Base-by-base conservation (phyloP, 148 eudicot species). In the Simmondsia chinensis region DNA sequence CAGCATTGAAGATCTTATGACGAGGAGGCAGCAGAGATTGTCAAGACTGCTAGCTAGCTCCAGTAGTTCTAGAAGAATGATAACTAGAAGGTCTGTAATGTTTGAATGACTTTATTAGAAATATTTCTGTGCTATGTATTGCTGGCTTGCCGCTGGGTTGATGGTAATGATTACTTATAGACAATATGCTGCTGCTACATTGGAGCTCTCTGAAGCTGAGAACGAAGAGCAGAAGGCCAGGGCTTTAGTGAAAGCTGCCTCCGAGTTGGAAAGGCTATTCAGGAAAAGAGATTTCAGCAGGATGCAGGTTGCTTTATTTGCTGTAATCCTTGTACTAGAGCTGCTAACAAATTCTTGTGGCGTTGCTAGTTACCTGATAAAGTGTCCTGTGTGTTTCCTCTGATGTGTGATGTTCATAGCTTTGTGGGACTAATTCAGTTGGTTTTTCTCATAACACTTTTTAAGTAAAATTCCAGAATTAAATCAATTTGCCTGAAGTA, bases 291-390 rank as follows among this genome's bases (percentile, higher is more conserved):
- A 89, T 53, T 89, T 89, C 52, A 56, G 82, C 46, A 66, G 72
- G 41, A 84, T 89, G 97, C 73, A 84, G 97, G 97, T 89, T 60
- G 39, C 30, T n/a, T n/a, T n/a, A n/a, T n/a, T n/a, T n/a, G n/a
- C n/a, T n/a, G n/a, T n/a, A n/a, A n/a, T n/a, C n/a, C n/a, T n/a
- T n/a, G n/a, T n/a, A n/a, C n/a, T n/a, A n/a, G n/a, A n/a, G n/a
- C n/a, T n/a, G n/a, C n/a, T n/a, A n/a, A n/a, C n/a, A n/a, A n/a
- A n/a, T n/a, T n/a, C n/a, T n/a, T n/a, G n/a, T n/a, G n/a, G n/a
- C n/a, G n/a, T n/a, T n/a, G n/a, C n/a, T n/a, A n/a, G n/a, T n/a
- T n/a, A n/a, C n/a, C n/a, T n/a, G n/a, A n/a, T n/a, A n/a, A n/a
- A n/a, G n/a, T n/a, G n/a, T n/a, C n/a, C n/a, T n/a, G n/a, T n/a